Base-by-base conservation (phyloP, 768 basidiomycete genomes). In the Macrolepiota fuliginosa region DNA sequence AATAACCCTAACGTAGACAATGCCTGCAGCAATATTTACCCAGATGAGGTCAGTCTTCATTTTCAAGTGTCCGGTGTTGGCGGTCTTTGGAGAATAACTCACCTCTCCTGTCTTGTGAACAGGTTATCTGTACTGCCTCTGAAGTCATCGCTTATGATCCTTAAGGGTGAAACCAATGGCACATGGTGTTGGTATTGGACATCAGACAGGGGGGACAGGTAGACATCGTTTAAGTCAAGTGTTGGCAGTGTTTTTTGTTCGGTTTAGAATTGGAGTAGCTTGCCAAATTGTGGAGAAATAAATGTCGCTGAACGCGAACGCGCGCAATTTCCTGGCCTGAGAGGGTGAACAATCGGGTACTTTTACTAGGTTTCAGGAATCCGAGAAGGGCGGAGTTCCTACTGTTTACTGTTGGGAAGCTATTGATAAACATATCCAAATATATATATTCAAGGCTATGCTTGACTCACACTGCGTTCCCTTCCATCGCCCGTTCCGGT, bases 1-100 rank as follows among this genome's bases (percentile, higher is more conserved):
- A 89, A 90, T 76, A 91, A 90, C 75, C 88, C 84, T 2, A 86
- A 90, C 67, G 70, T 90, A 56, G 73, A 85, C 70, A 60, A 63
- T 12, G 65, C 36, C 6, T 87, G 86, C 73, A 70, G 69, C 40
- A 87, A 86, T 73, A 78, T 89, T 55, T 83, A 84, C 71, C 70
- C 79, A 57, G 79, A 76, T 49, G 86, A 89, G 80, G 88, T 89
- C 32, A 19, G 36, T 39, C 24, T 53, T 15, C 7, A 32, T 3
- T 7, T 32, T 32, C 29, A 32, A 7, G 7, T 32, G 7, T 32
- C 29, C 7, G 29, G 29, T 32, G 3, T 32, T 12, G 24, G 10
- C 24, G 2, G 47, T 24, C 12, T 27, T 24, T 15, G 47, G 13
- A 22, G 12, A n/a, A 42, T 42, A 4, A n/a, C n/a, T 42, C 12